Evolutionary conservation across 1,139 yeast genomes (phyloP).

Genomic region (Suhomyces choctaworum): DNA sequence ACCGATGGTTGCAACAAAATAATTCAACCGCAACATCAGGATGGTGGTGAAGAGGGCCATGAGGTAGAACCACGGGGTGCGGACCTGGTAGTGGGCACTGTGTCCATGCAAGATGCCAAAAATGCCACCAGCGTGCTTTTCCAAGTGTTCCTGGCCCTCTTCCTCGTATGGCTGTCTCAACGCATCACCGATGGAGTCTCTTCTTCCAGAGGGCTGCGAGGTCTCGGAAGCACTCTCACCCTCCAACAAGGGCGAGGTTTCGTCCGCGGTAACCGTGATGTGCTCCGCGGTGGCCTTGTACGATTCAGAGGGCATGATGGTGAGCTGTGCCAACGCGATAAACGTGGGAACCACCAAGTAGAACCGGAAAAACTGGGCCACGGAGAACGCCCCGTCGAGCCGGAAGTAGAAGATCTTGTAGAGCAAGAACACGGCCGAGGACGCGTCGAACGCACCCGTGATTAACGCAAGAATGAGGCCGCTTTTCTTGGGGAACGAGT

Average conservation of each 20-base stretch:
- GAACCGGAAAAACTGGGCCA: slow-evolving; percentile 35
- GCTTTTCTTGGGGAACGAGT: slow-evolving; percentile 42
- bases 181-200: slow-evolving; percentile 50
- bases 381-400: slow-evolving; percentile 29
- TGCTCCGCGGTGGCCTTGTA: slow-evolving; percentile 37
- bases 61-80: slow-evolving; percentile 45
- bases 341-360: slow-evolving; percentile 44
- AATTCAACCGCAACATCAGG: slow-evolving; percentile 47
- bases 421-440: slow-evolving; percentile 46
- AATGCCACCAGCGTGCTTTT: slow-evolving; percentile 39
- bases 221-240: slow-evolving; percentile 9
- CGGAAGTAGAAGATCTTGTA: slow-evolving; percentile 34
- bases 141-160: slow-evolving; percentile 40
- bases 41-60: slow-evolving; percentile 42
- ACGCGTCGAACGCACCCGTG: slow-evolving; percentile 51
- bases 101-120: slow-evolving; percentile 48
- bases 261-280: slow-evolving; percentile 24
- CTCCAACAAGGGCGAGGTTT: slow-evolving; percentile 21
- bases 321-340: slow-evolving; percentile 41
- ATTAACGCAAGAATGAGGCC: slow-evolving; percentile 46
- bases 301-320: slow-evolving; percentile 43
- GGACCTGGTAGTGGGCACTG: slow-evolving; percentile 41
- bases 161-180: slow-evolving; percentile 45
- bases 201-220: slow-evolving; percentile 20
- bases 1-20: slow-evolving; percentile 48